Percentiles rank a stretch among this genome's conserved stretches.
Evolutionary conservation across 1,139 yeast species (phyloP).

Genomic region (Candida sojae): DNA sequence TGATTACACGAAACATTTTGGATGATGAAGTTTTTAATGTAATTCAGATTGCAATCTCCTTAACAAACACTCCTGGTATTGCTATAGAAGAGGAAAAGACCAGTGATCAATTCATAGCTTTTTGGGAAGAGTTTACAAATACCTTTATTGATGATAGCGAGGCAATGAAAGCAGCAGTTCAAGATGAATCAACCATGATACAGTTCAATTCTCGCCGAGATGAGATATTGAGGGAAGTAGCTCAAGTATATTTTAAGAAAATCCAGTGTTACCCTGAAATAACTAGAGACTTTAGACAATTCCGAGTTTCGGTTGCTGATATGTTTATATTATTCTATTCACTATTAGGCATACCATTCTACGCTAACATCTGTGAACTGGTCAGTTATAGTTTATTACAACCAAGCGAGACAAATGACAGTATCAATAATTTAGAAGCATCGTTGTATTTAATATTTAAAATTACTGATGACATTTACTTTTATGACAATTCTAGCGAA

Average conservation of each 20-base stretch:
- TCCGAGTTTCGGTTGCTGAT: constrained; percentile 74
- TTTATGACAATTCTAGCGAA: constrained; percentile 46
- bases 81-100: constrained; percentile 70
- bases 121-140: constrained; percentile 81
- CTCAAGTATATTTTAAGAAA: constrained; percentile 65
- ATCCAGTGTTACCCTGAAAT: constrained; percentile 27
- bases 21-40: constrained; percentile 40
- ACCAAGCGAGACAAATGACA: constrained; percentile 3
- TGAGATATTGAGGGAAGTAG: constrained; percentile 44
- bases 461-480: constrained; percentile 50
- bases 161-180: constrained; percentile 30
- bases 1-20: constrained; percentile 47
- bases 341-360: constrained; percentile 57
- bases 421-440: constrained; percentile 56
- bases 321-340: constrained; percentile 71
- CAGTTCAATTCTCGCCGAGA: constrained; percentile 31
- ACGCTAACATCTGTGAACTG: constrained; percentile 49
- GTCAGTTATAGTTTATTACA: constrained; percentile 28
- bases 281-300: constrained; percentile 56
- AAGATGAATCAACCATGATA: constrained; percentile 15
- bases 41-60: constrained; percentile 50
- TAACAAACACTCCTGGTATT: constrained; percentile 61
- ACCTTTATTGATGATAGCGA: constrained; percentile 59
- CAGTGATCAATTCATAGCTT: constrained; percentile 67
- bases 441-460: constrained; percentile 64